A percentile compares a stretch with the other conserved stretches of the same genome.
These are phyloP conservation scores for Pyrrhoderma noxium DNA, from an alignment of 1,284 basidiomycete species.

Conservation along the genomic window DNA sequence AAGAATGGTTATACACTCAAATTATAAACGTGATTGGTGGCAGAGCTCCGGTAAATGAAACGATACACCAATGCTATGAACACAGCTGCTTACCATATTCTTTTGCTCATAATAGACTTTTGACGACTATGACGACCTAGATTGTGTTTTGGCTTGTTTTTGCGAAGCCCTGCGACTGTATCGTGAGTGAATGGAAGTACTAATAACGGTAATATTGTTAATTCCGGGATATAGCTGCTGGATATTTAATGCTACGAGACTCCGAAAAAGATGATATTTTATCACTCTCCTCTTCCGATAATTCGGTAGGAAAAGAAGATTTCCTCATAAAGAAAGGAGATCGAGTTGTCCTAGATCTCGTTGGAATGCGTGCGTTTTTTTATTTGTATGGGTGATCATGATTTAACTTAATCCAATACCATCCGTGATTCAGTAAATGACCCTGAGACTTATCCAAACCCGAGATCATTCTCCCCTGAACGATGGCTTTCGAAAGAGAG, in stretches of 20 bases:
- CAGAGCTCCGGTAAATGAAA: neutral
- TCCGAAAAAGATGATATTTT: conserved; percentile 9
- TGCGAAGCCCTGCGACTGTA: conserved; percentile 16
- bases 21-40: conserved; percentile 14
- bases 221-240: conserved; percentile 1
- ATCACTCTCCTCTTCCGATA: conserved; percentile 1
- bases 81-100: neutral
- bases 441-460: conserved; percentile 19
- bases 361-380: conserved; percentile 10
- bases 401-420: neutral
- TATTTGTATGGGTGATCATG: neutral
- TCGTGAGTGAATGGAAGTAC: neutral
- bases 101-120: conserved; percentile 10
- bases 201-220: neutral
- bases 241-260: conserved; percentile 9
- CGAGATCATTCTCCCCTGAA: conserved; percentile 18
- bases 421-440: conserved; percentile 13
- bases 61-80: no score
- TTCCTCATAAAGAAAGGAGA: conserved; percentile 9
- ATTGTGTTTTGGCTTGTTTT: conserved; percentile 17
- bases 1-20: conserved; percentile 19
- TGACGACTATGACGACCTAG: conserved; percentile 16
- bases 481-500: conserved; percentile 11
- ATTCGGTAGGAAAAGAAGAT: conserved; percentile 3
- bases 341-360: conserved; percentile 3